Conservation (phyloP, 169 alveolate genomes). For the Blepharisma undulans region DNA sequence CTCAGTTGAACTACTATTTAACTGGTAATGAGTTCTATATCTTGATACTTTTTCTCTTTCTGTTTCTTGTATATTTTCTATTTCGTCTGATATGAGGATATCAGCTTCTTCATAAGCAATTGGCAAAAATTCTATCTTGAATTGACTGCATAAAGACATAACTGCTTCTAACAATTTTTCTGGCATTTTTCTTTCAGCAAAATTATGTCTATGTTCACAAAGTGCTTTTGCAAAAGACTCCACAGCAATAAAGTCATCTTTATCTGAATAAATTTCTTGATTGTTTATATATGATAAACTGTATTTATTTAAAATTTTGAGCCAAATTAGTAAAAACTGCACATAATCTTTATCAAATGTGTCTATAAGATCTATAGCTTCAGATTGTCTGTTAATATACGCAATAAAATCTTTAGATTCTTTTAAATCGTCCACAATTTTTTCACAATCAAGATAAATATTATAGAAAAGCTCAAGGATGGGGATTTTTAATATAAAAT, state of each 20-base stretch:
- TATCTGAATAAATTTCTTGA: not conserved
- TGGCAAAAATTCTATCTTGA: not conserved
- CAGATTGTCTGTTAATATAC: not conserved
- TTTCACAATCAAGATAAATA: conserved; percentile 30
- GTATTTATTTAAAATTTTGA: not conserved
- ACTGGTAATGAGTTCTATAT: not conserved
- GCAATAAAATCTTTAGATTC: not conserved
- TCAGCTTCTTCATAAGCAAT: not conserved
- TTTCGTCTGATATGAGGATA: not conserved
- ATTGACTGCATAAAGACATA: not conserved
- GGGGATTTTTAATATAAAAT: not conserved
- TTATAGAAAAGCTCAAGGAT: not conserved
- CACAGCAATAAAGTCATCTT: not conserved
- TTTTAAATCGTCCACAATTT: not conserved
- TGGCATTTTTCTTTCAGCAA: not conserved
- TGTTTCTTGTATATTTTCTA: not conserved
- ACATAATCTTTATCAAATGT: not conserved
- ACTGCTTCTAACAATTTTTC: not conserved
- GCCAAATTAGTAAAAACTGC: not conserved
- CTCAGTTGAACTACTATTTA: not conserved
- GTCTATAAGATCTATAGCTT: not conserved
- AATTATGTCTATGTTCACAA: not conserved
- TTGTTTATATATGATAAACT: not conserved
- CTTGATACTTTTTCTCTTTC: not conserved
- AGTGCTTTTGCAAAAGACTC: not conserved